Conservation (phyloP, 1,139 yeast species). For the Zygosaccharomyces pseudobailii region DNA sequence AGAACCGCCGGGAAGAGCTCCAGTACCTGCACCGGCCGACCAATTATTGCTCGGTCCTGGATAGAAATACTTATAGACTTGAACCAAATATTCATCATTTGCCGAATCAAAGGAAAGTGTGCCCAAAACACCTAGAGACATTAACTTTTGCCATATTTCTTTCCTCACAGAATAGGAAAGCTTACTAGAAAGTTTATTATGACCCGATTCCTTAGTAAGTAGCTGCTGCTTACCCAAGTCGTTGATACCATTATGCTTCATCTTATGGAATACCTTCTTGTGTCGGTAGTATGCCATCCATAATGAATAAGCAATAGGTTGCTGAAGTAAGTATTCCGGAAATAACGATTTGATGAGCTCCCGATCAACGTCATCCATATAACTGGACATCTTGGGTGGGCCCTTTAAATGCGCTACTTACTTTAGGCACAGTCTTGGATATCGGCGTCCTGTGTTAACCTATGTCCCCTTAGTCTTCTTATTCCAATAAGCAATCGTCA, state of each 20-base stretch:
- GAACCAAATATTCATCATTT: constrained; percentile 31
- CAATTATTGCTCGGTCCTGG: constrained; percentile 17
- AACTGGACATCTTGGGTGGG: constrained; percentile 13
- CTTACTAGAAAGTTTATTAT: constrained; percentile 6
- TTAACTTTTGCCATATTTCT: constrained; percentile 32
- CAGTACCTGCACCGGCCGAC: background rate
- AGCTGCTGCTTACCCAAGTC: constrained; percentile 4
- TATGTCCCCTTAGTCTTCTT: constrained; percentile 2
- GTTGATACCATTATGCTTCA: constrained; percentile 12
- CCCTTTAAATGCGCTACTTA: constrained; percentile 7
- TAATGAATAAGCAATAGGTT: constrained; percentile 31
- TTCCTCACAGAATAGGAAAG: constrained; percentile 22
- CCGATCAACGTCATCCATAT: constrained; percentile 26
- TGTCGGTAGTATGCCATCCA: constrained; percentile 26
- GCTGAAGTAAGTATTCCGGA: constrained; percentile 31
- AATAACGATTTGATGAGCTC: constrained; percentile 26
- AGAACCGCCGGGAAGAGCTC: constrained; percentile 2
- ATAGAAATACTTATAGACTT: constrained; percentile 31
- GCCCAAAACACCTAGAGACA: constrained; percentile 32
- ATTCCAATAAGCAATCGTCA: background rate
- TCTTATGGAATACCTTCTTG: constrained; percentile 26
- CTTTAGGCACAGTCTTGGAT: background rate
- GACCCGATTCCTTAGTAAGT: background rate
- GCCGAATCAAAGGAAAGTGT: constrained; percentile 30
- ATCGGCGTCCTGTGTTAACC: background rate